Evolutionary conservation across 1,139 yeast genomes (phyloP), one percentile per base, ranked within the genome.

Genomic region (Pneumocystis sp.): DNA sequence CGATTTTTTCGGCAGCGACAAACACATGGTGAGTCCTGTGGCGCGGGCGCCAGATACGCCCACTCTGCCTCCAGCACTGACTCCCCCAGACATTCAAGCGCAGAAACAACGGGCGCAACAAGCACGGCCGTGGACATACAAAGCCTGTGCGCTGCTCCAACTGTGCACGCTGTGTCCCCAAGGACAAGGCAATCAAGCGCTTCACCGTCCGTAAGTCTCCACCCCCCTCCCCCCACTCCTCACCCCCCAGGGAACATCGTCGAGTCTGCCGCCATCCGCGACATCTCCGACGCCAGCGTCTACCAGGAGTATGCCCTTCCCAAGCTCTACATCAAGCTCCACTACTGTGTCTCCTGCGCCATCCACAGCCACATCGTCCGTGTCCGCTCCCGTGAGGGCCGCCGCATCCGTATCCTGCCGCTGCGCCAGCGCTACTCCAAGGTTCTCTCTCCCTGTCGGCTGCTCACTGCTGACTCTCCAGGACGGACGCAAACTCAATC

Each of bases 51-150:
- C 34, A 84, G 82, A 77, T n/a, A n/a, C n/a, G n/a, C n/a, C n/a
- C n/a, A n/a, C n/a, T n/a, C n/a, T n/a, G n/a, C n/a, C n/a, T n/a
- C n/a, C n/a, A n/a, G n/a, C n/a, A n/a, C n/a, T n/a, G n/a, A n/a
- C n/a, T n/a, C n/a, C n/a, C n/a, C n/a, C 93, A 93, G 98, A 97
- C 98, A 83, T 93, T 93, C 90, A 93, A 93, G 97, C 93, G 99
- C 90, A 90, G 97, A 83, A 89, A 97, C 95, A 90, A 90, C 97
- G 99, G 99, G 86, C 93, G 98, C 87, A 93, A 95, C 95, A 93
- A 93, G 96, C 90, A 90, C 86, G 98, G 98, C 81, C 93, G 99
- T 89, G 99, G 99, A 80, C 98, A 93, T 96, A 96, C 89, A 82
- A 87, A 88, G 83, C 96, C 96, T 80, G 97, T 93, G 79, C 91